Evolutionary conservation across 1,284 basidiomycete species (phyloP).

Genomic region (Vanrija humicola): DNA sequence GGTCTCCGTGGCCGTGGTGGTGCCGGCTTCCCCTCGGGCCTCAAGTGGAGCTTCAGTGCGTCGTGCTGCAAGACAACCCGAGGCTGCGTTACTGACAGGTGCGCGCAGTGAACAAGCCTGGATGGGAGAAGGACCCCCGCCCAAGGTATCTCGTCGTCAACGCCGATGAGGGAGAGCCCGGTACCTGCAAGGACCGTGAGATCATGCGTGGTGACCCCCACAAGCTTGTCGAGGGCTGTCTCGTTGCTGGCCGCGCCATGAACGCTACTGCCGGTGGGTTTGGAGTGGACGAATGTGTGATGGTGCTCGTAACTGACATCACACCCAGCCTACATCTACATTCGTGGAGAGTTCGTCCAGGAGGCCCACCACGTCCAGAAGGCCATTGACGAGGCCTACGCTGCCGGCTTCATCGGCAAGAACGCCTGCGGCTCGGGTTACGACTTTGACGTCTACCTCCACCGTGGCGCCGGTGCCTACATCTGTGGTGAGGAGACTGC

Average conservation of each 20-base stretch:
- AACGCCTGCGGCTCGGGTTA: constrained; percentile 91
- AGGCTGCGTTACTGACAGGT: neutral
- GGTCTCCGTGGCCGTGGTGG: constrained; percentile 94
- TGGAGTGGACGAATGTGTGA: too few species aligned
- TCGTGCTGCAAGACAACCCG: constrained; percentile 35
- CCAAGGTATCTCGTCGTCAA: constrained; percentile 97
- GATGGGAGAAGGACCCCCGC: constrained; percentile 89
- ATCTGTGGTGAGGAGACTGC: constrained; percentile 99
- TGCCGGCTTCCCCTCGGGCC: constrained; percentile 92
- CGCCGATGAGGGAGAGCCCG: constrained; percentile 97
- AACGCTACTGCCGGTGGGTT: constrained; percentile 70
- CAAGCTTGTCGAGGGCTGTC: constrained; percentile 95
- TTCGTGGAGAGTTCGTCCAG: constrained; percentile 96
- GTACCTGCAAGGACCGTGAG: constrained; percentile 98
- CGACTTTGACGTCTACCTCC: constrained; percentile 92
- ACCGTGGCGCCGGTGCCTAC: constrained; percentile 96
- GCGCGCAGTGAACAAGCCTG: constrained; percentile 73
- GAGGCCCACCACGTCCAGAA: constrained; percentile 90
- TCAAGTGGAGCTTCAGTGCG: constrained; percentile 91
- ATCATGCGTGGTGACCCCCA: constrained; percentile 97
- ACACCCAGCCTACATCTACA: constrained; percentile 87
- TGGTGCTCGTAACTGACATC: neutral
- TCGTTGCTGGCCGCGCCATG: constrained; percentile 96
- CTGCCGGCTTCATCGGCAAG: constrained; percentile 84
- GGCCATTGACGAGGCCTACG: constrained; percentile 93